Evolutionary conservation across 2,329 filamentous ascomycete genomes (phyloP).

Genomic region (Sporothrix globosa): DNA sequence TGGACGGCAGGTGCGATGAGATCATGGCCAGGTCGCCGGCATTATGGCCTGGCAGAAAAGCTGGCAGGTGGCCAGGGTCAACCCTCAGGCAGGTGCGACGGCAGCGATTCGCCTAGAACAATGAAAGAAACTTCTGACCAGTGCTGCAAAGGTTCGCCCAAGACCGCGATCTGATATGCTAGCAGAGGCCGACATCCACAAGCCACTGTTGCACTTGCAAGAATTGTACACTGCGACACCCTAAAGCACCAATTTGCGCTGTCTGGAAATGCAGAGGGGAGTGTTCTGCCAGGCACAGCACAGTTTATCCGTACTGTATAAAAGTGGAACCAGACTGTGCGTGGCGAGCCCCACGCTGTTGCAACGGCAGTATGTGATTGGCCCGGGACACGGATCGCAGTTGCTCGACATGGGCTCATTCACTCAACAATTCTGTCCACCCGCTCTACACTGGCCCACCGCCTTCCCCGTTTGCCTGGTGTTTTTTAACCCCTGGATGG

Average conservation of each 20-base stretch:
- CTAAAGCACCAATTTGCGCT: background rate
- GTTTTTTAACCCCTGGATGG: constrained; percentile 23
- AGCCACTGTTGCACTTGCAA: background rate
- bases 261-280: background rate
- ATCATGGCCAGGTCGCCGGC: constrained; percentile 11
- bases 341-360: background rate
- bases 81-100: background rate
- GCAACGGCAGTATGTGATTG: constrained; percentile 30
- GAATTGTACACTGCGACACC: background rate
- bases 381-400: constrained; percentile 36
- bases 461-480: constrained; percentile 22
- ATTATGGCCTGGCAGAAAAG: background rate
- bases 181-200: constrained; percentile 26
- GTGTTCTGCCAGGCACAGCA: background rate
- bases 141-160: background rate
- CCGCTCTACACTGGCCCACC: constrained; percentile 23
- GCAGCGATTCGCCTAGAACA: background rate
- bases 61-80: background rate
- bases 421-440: constrained; percentile 30
- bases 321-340: background rate
- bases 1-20: constrained; percentile 9
- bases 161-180: background rate
- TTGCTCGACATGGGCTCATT: constrained; percentile 37
- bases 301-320: constrained; percentile 23
- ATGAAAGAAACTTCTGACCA: constrained; percentile 10